Base-by-base conservation (phyloP, 2,329 filamentous ascomycete species). In the Arachnopeziza araneosa region DNA sequence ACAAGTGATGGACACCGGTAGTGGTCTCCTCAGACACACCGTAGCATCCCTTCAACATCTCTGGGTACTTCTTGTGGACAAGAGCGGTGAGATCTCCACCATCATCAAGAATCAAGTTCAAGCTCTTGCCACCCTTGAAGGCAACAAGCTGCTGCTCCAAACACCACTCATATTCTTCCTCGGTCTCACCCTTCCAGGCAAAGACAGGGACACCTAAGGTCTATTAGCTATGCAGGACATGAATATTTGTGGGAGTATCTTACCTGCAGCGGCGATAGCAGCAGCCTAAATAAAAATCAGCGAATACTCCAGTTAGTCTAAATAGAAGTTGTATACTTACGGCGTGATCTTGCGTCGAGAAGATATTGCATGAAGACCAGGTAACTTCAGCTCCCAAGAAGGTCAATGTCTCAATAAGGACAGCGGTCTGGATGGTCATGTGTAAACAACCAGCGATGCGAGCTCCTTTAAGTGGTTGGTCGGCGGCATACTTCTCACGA, bases 131-230 rank as follows among this genome's bases (percentile, higher is more conserved):
- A 74, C 96, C 92, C 83, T 96, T 96, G 90, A 99, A 99, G 76
- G 95, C 89, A 67, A 83, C 78, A 73, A 99, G 89, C 84, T 98
- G 95, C 86, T 99, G 95, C 85, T 98, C 93, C 74, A 98, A 83
- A 80, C 95, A 99, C 95, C 95, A 98, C 79, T 96, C 86, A 87
- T 98, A 99, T 84, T 98, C 95, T 82, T 98, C 95, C 81, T 99
- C 95, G 71, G 93, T 96, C 90, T 99, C 95, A 50, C 68, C 83
- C 79, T 86, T 87, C 83, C 84, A 86, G 77, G 84, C 83, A 67
- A 85, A 84, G 72, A 99, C 93, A 72, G 93, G 93, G 68, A 96
- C 89, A 77, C 93, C 95, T 68, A 56, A 19, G 54, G 14, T 58
- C 26, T 9, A 32, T 65, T 57, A 68, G 63, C 52, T 52, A 52